phyloP scores from a whole-genome alignment of 805 yeast species.

The Kluyveromyces siamensis region DNA sequence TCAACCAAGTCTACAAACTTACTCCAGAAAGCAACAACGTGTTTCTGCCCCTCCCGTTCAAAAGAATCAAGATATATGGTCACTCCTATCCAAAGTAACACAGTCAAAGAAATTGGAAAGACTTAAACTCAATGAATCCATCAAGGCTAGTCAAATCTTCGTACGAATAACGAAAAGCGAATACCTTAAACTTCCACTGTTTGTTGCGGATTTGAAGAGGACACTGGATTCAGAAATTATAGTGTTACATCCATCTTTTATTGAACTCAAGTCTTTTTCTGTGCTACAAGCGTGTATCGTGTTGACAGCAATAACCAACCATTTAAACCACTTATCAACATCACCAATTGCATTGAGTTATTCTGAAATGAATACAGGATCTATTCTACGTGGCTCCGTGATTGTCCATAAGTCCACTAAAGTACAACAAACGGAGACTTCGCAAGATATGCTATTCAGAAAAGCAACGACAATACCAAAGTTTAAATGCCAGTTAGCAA shows the following conservation, averaged over 20 bases:
- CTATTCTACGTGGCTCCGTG: background rate
- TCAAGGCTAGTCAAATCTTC: background rate
- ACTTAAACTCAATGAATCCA: background rate
- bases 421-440: background rate
- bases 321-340: background rate
- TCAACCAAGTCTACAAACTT: background rate
- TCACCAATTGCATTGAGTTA: background rate
- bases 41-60: background rate
- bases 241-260: background rate
- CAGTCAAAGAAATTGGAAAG: background rate
- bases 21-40: background rate
- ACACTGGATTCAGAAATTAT: background rate
- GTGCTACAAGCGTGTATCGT: conserved; percentile 1
- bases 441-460: background rate
- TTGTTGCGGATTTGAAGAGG: background rate
- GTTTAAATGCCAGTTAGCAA: conserved; percentile 1
- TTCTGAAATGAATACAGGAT: background rate
- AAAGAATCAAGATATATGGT: background rate
- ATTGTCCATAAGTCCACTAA: conserved; percentile 1
- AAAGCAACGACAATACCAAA: background rate
- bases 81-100: background rate
- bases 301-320: background rate
- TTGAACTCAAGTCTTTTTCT: conserved; percentile 1
- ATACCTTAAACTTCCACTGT: background rate
- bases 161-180: background rate